phyloP scores from a whole-genome alignment of 1,139 yeast species.

The Debaryomycetaceae sp. region DNA sequence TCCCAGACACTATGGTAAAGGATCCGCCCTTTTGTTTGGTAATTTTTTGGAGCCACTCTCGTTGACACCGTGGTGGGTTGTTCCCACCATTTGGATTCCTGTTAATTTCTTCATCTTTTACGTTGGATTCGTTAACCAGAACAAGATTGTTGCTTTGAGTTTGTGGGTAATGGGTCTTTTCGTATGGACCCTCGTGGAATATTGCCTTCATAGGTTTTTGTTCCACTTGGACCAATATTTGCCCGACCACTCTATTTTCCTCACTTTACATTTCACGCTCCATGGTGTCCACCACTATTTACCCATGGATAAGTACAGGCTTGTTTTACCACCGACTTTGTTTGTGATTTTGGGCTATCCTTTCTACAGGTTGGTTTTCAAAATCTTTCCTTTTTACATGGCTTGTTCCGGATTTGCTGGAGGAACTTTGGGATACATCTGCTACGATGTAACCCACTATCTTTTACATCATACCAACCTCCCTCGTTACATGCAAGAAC shows the following conservation, averaged over 20 bases:
- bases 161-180: conserved; percentile 63
- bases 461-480: conserved; percentile 82
- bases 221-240: conserved; percentile 87
- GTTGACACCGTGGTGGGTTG: conserved; percentile 60
- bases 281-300: conserved; percentile 97
- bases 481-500: conserved; percentile 70
- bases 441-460: conserved; percentile 84
- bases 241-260: conserved; percentile 75
- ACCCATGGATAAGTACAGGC: conserved; percentile 92
- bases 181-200: conserved; percentile 92
- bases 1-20: conserved; percentile 81
- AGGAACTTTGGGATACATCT: conserved; percentile 87
- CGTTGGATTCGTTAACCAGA: conserved; percentile 37
- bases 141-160: conserved; percentile 34
- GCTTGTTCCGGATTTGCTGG: conserved; percentile 76
- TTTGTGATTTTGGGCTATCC: conserved; percentile 49
- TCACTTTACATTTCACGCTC: conserved; percentile 79
- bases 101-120: conserved; percentile 54
- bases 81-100: conserved; percentile 89
- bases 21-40: conserved; percentile 76
- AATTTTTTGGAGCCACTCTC: conserved; percentile 47
- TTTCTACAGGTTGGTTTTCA: conserved; percentile 38
- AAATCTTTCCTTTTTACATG: conserved; percentile 41
- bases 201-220: conserved; percentile 79
- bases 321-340: conserved; percentile 94